These are phyloP conservation scores for Cucumis cinereus DNA, from an alignment of 306 rosid species.

Conservation along the genomic window DNA sequence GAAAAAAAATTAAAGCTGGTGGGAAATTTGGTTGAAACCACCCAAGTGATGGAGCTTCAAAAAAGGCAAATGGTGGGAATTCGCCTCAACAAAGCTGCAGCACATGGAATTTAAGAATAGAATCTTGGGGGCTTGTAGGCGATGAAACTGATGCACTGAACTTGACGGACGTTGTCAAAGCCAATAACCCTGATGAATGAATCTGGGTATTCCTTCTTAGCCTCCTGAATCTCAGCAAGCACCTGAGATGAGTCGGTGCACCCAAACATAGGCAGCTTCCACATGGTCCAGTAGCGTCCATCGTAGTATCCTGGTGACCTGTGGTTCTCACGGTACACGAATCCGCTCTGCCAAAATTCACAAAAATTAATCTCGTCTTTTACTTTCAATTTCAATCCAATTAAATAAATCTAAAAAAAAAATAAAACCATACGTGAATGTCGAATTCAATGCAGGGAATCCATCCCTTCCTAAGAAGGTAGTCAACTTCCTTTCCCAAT, in stretches of 20 bases:
- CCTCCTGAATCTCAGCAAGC: conserved; percentile 30
- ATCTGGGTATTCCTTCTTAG: conserved; percentile 26
- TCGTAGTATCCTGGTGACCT: conserved; percentile 75
- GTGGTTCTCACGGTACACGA: conserved; percentile 46
- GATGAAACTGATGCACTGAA: conserved; percentile 80
- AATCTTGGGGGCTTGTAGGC: conserved; percentile 39
- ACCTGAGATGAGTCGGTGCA: conserved; percentile 55
- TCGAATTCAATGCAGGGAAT: conserved; percentile 77
- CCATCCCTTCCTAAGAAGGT: conserved; percentile 53
- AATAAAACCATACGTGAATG: conserved; percentile 9
- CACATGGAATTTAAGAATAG: neutral
- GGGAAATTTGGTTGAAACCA: neutral
- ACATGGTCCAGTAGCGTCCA: conserved; percentile 86
- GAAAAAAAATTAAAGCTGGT: too few species aligned
- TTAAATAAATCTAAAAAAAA: too few species aligned
- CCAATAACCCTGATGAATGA: conserved; percentile 57
- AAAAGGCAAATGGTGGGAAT: too few species aligned
- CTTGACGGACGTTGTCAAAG: conserved; percentile 75
- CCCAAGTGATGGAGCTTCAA: neutral
- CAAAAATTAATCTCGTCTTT: too few species aligned
- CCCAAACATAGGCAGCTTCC: conserved; percentile 90
- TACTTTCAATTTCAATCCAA: neutral
- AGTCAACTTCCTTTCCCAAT: conserved; percentile 40
- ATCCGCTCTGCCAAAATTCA: conserved; percentile 12
- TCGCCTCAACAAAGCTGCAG: neutral